Conservation (phyloP, 768 basidiomycete genomes). For the Lentinula lateritia region DNA sequence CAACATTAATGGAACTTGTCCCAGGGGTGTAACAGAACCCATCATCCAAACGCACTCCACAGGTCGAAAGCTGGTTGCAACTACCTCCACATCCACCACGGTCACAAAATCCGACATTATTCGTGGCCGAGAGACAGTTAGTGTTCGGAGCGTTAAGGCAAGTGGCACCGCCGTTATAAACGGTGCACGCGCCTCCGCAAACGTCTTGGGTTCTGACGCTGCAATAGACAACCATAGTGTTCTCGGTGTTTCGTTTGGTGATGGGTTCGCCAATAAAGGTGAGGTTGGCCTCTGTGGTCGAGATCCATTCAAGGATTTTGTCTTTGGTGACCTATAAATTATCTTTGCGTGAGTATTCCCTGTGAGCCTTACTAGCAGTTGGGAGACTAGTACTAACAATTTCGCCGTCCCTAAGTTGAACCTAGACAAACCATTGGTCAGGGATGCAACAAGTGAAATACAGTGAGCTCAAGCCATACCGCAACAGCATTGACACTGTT, state of each 20-base stretch:
- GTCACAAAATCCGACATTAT: constrained; percentile 24
- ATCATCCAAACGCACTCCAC: constrained; percentile 18
- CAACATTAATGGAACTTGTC: constrained; percentile 20
- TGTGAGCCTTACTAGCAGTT: too few species aligned
- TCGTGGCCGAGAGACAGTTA: constrained; percentile 24
- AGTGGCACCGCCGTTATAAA: constrained; percentile 18
- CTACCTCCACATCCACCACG: constrained; percentile 15
- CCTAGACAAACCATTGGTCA: not conserved
- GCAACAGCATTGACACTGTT: not conserved
- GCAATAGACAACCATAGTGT: constrained; percentile 25
- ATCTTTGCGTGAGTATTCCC: not conserved
- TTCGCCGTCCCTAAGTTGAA: not conserved
- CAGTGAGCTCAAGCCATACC: not conserved
- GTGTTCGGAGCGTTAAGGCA: constrained; percentile 25
- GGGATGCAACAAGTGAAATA: not conserved
- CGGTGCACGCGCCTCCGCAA: constrained; percentile 26
- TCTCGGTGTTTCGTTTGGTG: constrained; percentile 11
- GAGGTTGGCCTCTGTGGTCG: constrained; percentile 15
- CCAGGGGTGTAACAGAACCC: constrained; percentile 25
- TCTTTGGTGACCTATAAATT: not conserved
- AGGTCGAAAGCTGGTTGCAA: constrained; percentile 17
- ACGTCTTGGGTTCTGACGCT: constrained; percentile 11
- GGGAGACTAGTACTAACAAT: not conserved
- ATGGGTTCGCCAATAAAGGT: constrained; percentile 16
- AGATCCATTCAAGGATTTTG: constrained; percentile 12